A percentile compares a stretch with the other conserved stretches of the same genome.
Evolutionary conservation across 257 asterid genomes (phyloP).

Genomic region (Nicotiana tabacum): DNA sequence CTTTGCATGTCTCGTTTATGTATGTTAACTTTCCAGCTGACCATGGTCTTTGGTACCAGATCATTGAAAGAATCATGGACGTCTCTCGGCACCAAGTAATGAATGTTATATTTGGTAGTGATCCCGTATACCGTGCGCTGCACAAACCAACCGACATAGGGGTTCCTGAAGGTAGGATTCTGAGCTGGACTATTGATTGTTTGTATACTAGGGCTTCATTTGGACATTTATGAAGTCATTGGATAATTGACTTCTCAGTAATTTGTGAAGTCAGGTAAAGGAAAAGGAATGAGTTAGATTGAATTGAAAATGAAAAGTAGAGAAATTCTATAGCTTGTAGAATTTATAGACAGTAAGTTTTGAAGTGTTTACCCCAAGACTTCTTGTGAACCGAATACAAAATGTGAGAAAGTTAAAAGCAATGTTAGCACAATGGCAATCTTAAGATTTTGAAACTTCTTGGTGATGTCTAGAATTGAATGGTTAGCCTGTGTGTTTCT

Average conservation of each 20-base stretch:
- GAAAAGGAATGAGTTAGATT: neutral
- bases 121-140: slow-evolving; percentile 87
- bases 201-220: neutral
- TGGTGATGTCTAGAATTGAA: neutral
- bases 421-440: neutral
- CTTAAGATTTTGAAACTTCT: slow-evolving; percentile 8
- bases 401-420: neutral
- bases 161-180: slow-evolving; percentile 56
- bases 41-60: slow-evolving; percentile 43
- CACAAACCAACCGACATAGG: slow-evolving; percentile 71
- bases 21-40: slow-evolving; percentile 18
- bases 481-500: neutral
- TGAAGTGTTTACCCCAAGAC: neutral
- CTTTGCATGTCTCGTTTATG: neutral
- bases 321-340: slow-evolving; percentile 8
- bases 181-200: slow-evolving; percentile 4
- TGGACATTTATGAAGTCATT: neutral
- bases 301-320: neutral
- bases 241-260: neutral
- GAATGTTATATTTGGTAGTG: slow-evolving; percentile 86
- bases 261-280: neutral
- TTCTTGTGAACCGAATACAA: neutral
- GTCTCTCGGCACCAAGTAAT: slow-evolving; percentile 90
- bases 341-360: neutral
- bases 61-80: slow-evolving; percentile 91